These are phyloP conservation scores for Fragaria ananassa DNA, from an alignment of 306 rosid species.

Conservation along the genomic window DNA sequence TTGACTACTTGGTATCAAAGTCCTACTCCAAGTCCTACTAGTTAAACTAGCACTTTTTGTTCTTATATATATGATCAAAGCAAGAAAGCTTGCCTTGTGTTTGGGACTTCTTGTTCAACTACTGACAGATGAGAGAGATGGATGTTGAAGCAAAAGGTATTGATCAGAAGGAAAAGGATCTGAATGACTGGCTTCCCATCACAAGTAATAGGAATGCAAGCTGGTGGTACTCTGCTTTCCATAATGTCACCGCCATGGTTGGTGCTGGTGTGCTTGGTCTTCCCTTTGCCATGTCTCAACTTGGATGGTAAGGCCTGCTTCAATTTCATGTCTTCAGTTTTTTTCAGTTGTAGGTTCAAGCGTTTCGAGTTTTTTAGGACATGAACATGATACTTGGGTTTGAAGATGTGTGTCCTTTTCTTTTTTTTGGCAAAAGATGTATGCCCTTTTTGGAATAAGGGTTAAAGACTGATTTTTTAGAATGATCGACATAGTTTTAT, in stretches of 20 bases:
- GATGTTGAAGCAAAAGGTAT: neutral
- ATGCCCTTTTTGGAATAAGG: too few relatives aligned
- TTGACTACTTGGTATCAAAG: neutral
- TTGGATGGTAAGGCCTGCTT: slow-evolving; percentile 34
- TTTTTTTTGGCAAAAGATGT: too few relatives aligned
- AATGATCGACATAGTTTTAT: neutral
- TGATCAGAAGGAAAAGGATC: slow-evolving; percentile 15
- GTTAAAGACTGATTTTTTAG: too few relatives aligned
- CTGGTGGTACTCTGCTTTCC: slow-evolving; percentile 44
- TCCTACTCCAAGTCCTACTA: neutral
- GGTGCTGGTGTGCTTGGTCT: slow-evolving; percentile 50
- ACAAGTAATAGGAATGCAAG: slow-evolving; percentile 29
- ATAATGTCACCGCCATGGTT: slow-evolving; percentile 50
- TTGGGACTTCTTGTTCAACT: neutral
- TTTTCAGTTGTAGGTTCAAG: neutral
- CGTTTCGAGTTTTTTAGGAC: neutral
- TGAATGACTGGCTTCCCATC: slow-evolving; percentile 42
- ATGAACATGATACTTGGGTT: neutral
- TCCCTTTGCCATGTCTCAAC: slow-evolving; percentile 44
- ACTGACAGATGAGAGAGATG: neutral
- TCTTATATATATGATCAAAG: neutral
- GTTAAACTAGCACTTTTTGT: neutral
- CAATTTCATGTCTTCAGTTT: neutral
- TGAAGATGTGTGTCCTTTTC: neutral
- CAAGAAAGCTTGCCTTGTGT: neutral